These are phyloP conservation scores for Byssothecium circinans DNA, from an alignment of 2,329 filamentous ascomycete species.

Conservation along the genomic window DNA sequence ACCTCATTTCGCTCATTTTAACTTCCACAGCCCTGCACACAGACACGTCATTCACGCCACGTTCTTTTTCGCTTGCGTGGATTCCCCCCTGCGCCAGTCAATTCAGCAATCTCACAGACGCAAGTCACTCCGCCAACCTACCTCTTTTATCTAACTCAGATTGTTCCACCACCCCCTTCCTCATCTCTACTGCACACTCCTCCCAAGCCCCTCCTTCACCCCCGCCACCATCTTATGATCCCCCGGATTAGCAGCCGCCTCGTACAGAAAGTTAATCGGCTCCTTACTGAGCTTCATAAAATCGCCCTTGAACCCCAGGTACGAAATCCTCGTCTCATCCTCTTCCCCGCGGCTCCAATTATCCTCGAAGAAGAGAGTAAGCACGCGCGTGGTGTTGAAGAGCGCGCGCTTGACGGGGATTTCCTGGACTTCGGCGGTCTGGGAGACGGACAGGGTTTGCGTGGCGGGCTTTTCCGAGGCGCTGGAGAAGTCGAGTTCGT, in stretches of 20 bases:
- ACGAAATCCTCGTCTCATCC: conserved; percentile 76
- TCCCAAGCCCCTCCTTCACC: conserved; percentile 39
- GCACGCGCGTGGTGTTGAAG: conserved; percentile 80
- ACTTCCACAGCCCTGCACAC: too few species aligned
- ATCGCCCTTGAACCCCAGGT: conserved; percentile 91
- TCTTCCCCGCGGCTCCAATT: conserved; percentile 80
- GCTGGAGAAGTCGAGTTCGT: conserved; percentile 79
- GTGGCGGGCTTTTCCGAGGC: conserved; percentile 71
- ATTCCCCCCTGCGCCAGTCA: too few species aligned
- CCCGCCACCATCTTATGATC: conserved; percentile 68
- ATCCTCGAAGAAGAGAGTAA: conserved; percentile 87
- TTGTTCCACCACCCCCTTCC: too few species aligned
- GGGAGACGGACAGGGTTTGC: conserved; percentile 76
- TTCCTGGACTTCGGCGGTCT: conserved; percentile 81
- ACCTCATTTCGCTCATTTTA: background rate
- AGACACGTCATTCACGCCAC: too few species aligned
- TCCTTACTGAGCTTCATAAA: conserved; percentile 85
- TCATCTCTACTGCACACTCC: conserved; percentile 32
- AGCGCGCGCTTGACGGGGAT: conserved; percentile 82
- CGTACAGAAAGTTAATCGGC: conserved; percentile 85
- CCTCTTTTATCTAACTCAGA: conserved; percentile 6
- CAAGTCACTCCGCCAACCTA: conserved; percentile 1
- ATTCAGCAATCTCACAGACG: background rate
- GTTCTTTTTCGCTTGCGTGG: too few species aligned
- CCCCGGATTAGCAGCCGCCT: conserved; percentile 86